Conservation (phyloP, 2,329 filamentous ascomycete species). For the Exophiala lecanii-corni region DNA sequence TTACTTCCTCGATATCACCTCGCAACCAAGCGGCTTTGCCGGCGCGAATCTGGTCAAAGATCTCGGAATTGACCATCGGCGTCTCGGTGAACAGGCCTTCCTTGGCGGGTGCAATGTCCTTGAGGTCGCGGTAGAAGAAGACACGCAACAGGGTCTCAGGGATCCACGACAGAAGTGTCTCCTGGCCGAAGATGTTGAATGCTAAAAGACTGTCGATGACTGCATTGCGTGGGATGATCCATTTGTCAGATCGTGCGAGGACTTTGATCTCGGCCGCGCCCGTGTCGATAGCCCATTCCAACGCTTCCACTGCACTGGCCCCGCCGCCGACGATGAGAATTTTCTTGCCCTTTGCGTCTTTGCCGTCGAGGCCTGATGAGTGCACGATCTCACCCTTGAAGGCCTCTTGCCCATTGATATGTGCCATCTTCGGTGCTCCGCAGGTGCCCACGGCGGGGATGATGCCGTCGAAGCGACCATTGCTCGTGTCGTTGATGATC, state of each 20-base stretch:
- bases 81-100: slow-evolving; percentile 78
- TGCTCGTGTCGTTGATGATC: slow-evolving; percentile 68
- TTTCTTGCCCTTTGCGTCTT: slow-evolving; percentile 67
- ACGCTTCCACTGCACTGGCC: slow-evolving; percentile 73
- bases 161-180: slow-evolving; percentile 71
- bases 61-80: slow-evolving; percentile 80
- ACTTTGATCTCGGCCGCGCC: slow-evolving; percentile 66
- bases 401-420: slow-evolving; percentile 63
- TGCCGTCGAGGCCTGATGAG: slow-evolving; percentile 69
- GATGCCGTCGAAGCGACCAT: slow-evolving; percentile 73
- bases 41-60: slow-evolving; percentile 68
- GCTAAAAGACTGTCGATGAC: slow-evolving; percentile 68
- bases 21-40: slow-evolving; percentile 74
- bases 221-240: slow-evolving; percentile 79
- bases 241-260: slow-evolving; percentile 74
- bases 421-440: slow-evolving; percentile 69
- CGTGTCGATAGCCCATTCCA: slow-evolving; percentile 69
- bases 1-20: slow-evolving; percentile 68
- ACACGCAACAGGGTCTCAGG: slow-evolving; percentile 70
- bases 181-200: slow-evolving; percentile 73
- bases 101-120: slow-evolving; percentile 62
- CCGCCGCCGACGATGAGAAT: slow-evolving; percentile 74
- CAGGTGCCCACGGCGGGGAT: slow-evolving; percentile 77
- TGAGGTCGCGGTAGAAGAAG: slow-evolving; percentile 78
- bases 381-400: slow-evolving; percentile 72